These are phyloP conservation scores for Uncinocarpus reesii DNA, from an alignment of 2,329 filamentous ascomycete genomes.

Conservation along the genomic window DNA sequence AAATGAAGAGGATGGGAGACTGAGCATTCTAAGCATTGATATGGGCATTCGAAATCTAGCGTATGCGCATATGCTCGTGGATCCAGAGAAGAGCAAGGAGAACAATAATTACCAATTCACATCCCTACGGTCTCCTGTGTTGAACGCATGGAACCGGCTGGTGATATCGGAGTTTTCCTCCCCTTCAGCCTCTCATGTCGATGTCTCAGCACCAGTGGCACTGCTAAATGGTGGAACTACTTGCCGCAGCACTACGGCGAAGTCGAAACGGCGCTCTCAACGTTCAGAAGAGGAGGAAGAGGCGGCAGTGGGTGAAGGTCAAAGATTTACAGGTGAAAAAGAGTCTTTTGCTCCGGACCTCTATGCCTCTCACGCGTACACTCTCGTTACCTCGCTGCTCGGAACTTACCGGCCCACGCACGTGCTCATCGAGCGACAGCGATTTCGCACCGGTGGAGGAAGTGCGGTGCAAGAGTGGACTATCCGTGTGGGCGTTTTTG, in stretches of 20 bases:
- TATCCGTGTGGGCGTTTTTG: constrained; percentile 67
- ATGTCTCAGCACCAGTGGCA: neutral
- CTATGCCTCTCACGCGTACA: constrained; percentile 48
- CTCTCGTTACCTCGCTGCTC: constrained; percentile 44
- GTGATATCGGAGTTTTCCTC: constrained; percentile 24
- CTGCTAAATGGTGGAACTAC: neutral
- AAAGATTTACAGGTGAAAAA: constrained; percentile 18
- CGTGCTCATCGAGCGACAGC: constrained; percentile 59
- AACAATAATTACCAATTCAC: neutral
- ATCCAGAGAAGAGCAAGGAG: constrained; percentile 13
- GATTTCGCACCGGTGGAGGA: constrained; percentile 54
- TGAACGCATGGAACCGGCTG: constrained; percentile 37
- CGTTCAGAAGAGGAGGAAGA: neutral
- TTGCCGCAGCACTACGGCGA: too few species aligned
- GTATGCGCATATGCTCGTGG: constrained; percentile 51
- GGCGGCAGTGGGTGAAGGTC: neutral
- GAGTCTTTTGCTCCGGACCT: constrained; percentile 45
- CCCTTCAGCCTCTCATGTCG: neutral
- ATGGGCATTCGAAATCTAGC: constrained; percentile 77
- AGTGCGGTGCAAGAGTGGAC: constrained; percentile 70
- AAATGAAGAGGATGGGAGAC: constrained; percentile 6
- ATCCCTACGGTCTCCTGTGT: constrained; percentile 15
- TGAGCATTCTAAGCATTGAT: constrained; percentile 64
- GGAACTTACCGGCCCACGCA: constrained; percentile 49
- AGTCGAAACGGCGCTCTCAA: too few species aligned